Conservation (phyloP, 2,329 filamentous ascomycete genomes). For the Pseudopithomyces chartarum region DNA sequence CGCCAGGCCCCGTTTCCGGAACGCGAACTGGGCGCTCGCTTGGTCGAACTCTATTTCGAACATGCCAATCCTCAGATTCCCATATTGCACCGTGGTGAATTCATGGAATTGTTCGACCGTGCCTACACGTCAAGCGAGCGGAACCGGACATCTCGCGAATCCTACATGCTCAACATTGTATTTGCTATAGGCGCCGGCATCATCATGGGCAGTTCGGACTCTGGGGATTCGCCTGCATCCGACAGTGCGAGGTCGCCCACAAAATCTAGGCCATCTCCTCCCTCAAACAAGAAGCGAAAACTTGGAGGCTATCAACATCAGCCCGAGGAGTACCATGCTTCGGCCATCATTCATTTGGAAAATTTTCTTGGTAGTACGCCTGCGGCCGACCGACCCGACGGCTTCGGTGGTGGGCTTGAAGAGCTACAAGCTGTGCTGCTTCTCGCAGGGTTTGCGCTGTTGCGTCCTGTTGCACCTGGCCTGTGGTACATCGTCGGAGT, state of each 20-base stretch:
- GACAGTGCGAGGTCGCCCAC: conserved; percentile 34
- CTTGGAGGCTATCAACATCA: conserved; percentile 66
- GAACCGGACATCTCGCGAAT: conserved; percentile 73
- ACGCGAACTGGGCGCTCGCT: conserved; percentile 70
- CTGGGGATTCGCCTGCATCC: conserved; percentile 37
- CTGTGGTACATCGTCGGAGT: conserved; percentile 98
- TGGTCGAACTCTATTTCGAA: conserved; percentile 89
- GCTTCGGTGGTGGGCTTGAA: conserved; percentile 86
- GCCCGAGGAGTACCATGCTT: conserved; percentile 95
- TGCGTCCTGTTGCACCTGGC: conserved; percentile 89
- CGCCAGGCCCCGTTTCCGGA: conserved; percentile 84
- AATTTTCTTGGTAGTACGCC: conserved; percentile 74
- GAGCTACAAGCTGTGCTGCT: conserved; percentile 92
- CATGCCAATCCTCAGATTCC: conserved; percentile 96
- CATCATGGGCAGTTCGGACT: conserved; percentile 67
- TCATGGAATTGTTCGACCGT: conserved; percentile 83
- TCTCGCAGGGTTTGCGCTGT: conserved; percentile 86
- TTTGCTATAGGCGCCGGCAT: conserved; percentile 95
- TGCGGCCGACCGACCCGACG: conserved; percentile 59
- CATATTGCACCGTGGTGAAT: conserved; percentile 85
- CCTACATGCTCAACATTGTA: conserved; percentile 96
- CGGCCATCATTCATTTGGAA: conserved; percentile 89
- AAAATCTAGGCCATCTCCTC: conserved; percentile 36
- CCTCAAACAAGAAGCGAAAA: conserved; percentile 44
- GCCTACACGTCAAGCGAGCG: conserved; percentile 74